Evolutionary conservation across 345 rosid species (phyloP).

Genomic region (Populus ilicifolia): DNA sequence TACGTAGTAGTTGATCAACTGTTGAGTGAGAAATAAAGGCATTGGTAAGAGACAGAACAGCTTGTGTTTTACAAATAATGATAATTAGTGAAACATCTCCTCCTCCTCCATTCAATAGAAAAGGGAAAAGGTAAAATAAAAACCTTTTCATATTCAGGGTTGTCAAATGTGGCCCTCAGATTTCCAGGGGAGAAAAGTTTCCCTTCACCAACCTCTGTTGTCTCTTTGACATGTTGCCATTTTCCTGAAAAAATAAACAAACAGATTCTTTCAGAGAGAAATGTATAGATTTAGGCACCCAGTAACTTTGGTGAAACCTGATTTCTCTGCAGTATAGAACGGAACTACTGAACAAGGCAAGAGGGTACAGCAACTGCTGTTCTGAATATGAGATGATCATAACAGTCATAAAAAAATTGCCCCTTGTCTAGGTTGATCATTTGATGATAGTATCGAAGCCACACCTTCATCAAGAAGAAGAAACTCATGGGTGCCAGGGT

Average conservation of each 20-base stretch:
- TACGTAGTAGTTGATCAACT: slow-evolving; percentile 84
- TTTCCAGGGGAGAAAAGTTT: slow-evolving; percentile 97
- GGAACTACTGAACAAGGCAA: background rate
- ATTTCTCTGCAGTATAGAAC: background rate
- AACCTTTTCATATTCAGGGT: slow-evolving; percentile 74
- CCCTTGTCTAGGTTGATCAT: background rate
- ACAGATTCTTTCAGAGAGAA: slow-evolving; percentile 4
- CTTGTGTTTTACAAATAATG: background rate
- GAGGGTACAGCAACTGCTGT: background rate
- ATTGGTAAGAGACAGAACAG: background rate
- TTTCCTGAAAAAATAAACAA: slow-evolving; percentile 50
- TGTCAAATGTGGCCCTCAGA: slow-evolving; percentile 91
- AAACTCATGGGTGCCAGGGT: slow-evolving; percentile 94
- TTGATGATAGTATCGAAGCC: slow-evolving; percentile 8
- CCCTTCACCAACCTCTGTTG: slow-evolving; percentile 79
- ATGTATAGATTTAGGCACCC: background rate
- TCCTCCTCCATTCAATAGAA: background rate
- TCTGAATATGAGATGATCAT: background rate
- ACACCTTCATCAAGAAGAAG: slow-evolving; percentile 98
- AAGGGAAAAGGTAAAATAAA: background rate
- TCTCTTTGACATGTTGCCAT: slow-evolving; percentile 95
- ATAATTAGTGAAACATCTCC: slow-evolving; percentile 1
- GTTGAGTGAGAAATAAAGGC: slow-evolving; percentile 7
- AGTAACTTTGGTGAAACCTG: background rate
- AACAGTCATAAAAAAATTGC: background rate